Base-by-base conservation (phyloP, 768 basidiomycete genomes). In the Clitopilus passeckerianus region DNA sequence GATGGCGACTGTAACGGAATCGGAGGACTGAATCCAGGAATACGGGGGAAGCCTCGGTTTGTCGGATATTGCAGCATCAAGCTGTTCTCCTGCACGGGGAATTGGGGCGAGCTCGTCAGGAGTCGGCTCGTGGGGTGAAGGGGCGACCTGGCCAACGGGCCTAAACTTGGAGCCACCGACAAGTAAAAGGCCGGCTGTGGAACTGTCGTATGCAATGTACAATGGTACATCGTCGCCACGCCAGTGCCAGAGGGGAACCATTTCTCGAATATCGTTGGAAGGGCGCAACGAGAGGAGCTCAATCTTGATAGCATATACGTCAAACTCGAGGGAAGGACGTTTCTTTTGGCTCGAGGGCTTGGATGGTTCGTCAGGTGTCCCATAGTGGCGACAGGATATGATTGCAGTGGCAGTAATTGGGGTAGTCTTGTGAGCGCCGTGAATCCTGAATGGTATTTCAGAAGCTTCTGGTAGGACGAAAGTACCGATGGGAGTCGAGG, bases 11-110 rank as follows among this genome's bases (percentile, higher is more conserved):
- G 91, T 94, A 54, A 98, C 77, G 0, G 91, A 84, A 68, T 95
- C 93, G 0, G 84, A 70, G 4, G 89, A 86, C 68, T 99, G 96
- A 0, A 86, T 91, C 96, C 96, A 99, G 1, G 93, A 92, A 72
- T 95, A 98, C 0, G 94, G 90, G 24, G 85, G 84, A 2, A 89
- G 90, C 63, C 80, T 86, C 9, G 72, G 68, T 1, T 75, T 74
- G 23, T 68, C 66, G 18, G 72, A 67, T 6, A 65, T 58, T 43
- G 67, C 63, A 5, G 68, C 63, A 61, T 87, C 84, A 50, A 88
- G 69, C 60, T 75, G 78, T 70, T 89, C 89, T 60, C 76, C 79
- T 6, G 74, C 68, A 53, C 85, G 82, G 16, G 92, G 89, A 53
- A 91, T 85, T 5, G 89, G 84, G 0, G 80, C 86, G 1, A 87